Conservation (phyloP, 495 filamentous ascomycete species). For the Penicillium macrosclerotiorum region DNA sequence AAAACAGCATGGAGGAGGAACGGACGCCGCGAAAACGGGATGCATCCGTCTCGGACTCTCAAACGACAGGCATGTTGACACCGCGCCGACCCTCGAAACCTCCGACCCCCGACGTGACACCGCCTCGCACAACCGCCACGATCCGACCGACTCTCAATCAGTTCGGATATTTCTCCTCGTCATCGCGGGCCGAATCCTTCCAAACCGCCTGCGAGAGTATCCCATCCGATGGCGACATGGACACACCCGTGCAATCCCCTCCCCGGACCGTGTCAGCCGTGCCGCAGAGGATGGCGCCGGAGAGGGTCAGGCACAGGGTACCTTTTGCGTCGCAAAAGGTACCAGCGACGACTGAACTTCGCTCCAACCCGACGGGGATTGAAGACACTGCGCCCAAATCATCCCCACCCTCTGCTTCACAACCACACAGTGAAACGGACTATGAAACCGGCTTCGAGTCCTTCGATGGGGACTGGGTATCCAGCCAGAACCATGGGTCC, state of each 20-base stretch:
- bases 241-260: slow-evolving; percentile 44
- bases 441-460: slow-evolving; percentile 26
- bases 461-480: slow-evolving; percentile 26
- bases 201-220: slow-evolving; percentile 66
- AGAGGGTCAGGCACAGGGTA: slow-evolving; percentile 30
- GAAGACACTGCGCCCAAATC: no score
- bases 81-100: slow-evolving; percentile 64
- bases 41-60: slow-evolving; percentile 22
- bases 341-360: slow-evolving; percentile 9
- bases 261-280: slow-evolving; percentile 20
- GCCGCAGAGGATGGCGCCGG: no score
- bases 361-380: slow-evolving; percentile 6
- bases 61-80: slow-evolving; percentile 42
- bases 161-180: slow-evolving; percentile 34
- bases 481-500: slow-evolving; percentile 11
- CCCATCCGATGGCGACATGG: slow-evolving; percentile 61
- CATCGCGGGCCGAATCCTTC: slow-evolving; percentile 68
- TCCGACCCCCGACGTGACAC: slow-evolving; percentile 71
- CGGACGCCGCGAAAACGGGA: slow-evolving; percentile 22
- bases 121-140: slow-evolving; percentile 52
- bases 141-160: slow-evolving; percentile 43
- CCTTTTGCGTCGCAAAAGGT: slow-evolving; percentile 11
- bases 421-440: slow-evolving; percentile 17
- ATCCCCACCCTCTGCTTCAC: slow-evolving; percentile 11
- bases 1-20: slow-evolving; percentile 22